Conservation (phyloP, 176 grass and related monocot genomes). For the Carex parvula region DNA sequence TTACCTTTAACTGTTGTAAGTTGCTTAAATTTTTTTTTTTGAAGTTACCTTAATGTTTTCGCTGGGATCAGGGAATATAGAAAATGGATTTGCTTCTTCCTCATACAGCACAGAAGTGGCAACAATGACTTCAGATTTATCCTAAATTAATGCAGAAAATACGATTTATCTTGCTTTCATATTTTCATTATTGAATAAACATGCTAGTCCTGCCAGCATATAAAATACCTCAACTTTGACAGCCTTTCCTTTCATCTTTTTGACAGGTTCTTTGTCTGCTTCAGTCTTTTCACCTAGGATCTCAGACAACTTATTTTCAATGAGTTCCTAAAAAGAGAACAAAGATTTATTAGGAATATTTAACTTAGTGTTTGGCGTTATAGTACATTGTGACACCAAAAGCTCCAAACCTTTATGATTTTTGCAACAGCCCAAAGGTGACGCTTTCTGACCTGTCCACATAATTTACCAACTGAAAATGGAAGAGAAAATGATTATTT, state of each 20-base stretch:
- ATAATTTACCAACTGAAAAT: constrained; percentile 74
- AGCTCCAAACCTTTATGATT: constrained; percentile 50
- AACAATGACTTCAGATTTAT: constrained; percentile 46
- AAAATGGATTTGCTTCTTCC: constrained; percentile 85
- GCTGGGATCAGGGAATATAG: constrained; percentile 79
- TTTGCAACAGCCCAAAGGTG: constrained; percentile 94
- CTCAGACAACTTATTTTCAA: constrained; percentile 67
- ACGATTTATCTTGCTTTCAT: neutral
- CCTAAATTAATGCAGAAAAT: constrained; percentile 41
- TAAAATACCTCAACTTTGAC: constrained; percentile 69
- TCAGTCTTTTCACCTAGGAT: constrained; percentile 78
- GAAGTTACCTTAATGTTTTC: constrained; percentile 71
- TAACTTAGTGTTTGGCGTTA: neutral
- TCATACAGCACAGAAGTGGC: constrained; percentile 46
- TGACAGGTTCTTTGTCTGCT: constrained; percentile 82
- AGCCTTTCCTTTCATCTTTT: constrained; percentile 81
- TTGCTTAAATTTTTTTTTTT: neutral
- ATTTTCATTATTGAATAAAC: constrained; percentile 7
- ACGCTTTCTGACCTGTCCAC: constrained; percentile 70
- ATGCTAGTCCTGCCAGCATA: neutral
- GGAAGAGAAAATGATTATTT: constrained; percentile 9
- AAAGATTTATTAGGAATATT: constrained; percentile 22
- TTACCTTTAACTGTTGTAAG: neutral
- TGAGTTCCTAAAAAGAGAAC: constrained; percentile 53
- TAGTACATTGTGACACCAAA: neutral